Percentiles rank a stretch among this genome's conserved stretches.
phyloP scores from a whole-genome alignment of 1,284 basidiomycete species.

The Anthracocystis setariae region DNA sequence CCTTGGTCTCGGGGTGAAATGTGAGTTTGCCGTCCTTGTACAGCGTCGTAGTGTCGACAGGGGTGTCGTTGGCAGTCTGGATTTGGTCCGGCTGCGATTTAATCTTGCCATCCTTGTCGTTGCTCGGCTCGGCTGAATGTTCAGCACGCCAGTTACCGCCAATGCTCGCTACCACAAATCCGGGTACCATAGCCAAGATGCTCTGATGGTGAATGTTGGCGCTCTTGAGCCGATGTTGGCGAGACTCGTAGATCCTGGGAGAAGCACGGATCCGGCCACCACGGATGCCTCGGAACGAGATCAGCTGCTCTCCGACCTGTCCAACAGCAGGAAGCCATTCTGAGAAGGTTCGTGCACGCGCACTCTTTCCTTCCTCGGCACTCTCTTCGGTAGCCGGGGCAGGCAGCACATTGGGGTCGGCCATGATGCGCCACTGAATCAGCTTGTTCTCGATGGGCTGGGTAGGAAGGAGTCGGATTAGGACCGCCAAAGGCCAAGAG shows the following conservation, averaged over 20 bases:
- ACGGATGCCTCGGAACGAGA: conserved; percentile 54
- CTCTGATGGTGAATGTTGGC: conserved; percentile 73
- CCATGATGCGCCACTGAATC: conserved; percentile 75
- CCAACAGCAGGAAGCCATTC: conserved; percentile 77
- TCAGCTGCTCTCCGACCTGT: conserved; percentile 71
- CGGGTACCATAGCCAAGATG: conserved; percentile 73
- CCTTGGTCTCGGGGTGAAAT: conserved; percentile 82
- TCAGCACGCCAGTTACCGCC: conserved; percentile 69
- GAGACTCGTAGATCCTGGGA: conserved; percentile 63
- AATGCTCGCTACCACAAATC: conserved; percentile 59
- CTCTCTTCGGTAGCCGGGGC: conserved; percentile 61
- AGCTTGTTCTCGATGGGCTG: conserved; percentile 80
- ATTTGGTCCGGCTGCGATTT: neutral
- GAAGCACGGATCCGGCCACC: conserved; percentile 80
- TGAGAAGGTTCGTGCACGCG: conserved; percentile 69
- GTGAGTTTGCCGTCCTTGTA: conserved; percentile 76
- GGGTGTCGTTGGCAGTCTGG: conserved; percentile 18
- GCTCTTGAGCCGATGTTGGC: conserved; percentile 58
- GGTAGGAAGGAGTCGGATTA: conserved; percentile 85
- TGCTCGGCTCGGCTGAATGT: conserved; percentile 68
- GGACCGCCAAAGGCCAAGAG: conserved; percentile 85
- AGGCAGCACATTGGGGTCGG: conserved; percentile 77
- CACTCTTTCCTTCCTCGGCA: conserved; percentile 68
- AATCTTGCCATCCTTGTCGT: conserved; percentile 3
- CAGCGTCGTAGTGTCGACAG: conserved; percentile 42